Conservation (phyloP, 1,139 yeast genomes). For the Taphrina deformans region DNA sequence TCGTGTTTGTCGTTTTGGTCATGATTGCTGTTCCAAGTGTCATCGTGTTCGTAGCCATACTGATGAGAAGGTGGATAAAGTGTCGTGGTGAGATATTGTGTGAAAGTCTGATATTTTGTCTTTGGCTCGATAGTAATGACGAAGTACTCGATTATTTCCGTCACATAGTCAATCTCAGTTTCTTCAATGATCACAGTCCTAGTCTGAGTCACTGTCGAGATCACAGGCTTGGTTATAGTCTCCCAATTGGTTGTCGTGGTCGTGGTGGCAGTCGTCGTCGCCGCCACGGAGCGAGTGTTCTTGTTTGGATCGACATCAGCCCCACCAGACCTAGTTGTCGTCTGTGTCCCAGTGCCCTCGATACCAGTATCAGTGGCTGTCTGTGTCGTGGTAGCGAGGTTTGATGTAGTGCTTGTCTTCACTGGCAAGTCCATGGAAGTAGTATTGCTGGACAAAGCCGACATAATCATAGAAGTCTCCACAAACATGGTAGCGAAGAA, state of each 20-base stretch:
- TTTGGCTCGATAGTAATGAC: constrained; percentile 16
- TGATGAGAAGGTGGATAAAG: not conserved
- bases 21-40: not conserved
- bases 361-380: not conserved
- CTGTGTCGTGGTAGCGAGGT: not conserved
- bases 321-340: not conserved
- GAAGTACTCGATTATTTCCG: constrained; percentile 14
- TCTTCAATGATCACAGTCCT: not conserved
- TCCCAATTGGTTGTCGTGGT: not conserved
- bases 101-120: constrained; percentile 11
- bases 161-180: not conserved
- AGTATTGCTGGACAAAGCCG: constrained; percentile 1
- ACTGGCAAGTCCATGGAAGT: not conserved
- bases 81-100: not conserved
- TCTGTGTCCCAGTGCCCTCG: not conserved
- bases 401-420: not conserved
- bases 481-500: not conserved
- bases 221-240: not conserved
- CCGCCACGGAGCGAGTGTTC: not conserved
- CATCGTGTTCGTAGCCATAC: not conserved
- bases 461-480: constrained; percentile 1
- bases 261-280: not conserved
- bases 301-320: not conserved
- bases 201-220: constrained; percentile 10
- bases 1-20: not conserved